Conservation (phyloP, 2,329 filamentous ascomycete genomes). For the Atkinsonella texensis region DNA sequence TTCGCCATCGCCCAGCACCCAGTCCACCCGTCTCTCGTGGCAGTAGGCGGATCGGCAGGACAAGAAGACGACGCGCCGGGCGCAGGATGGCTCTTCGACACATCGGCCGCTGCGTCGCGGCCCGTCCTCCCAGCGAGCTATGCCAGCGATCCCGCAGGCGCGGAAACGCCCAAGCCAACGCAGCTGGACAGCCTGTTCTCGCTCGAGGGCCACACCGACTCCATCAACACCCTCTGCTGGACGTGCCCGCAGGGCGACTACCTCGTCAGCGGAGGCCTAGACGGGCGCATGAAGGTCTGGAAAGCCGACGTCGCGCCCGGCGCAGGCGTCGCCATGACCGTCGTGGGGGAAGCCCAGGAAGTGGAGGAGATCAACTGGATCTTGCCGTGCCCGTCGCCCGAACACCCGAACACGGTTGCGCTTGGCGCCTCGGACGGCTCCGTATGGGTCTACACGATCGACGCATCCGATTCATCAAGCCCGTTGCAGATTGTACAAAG, state of each 20-base stretch:
- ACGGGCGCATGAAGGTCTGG: constrained; percentile 70
- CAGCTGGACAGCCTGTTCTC: constrained; percentile 55
- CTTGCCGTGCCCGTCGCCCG: constrained; percentile 55
- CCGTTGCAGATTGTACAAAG: constrained; percentile 75
- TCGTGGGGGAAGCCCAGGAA: constrained; percentile 70
- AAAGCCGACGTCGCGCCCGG: constrained; percentile 34
- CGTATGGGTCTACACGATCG: constrained; percentile 91
- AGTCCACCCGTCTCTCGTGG: constrained; percentile 60
- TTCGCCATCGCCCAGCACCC: constrained; percentile 95
- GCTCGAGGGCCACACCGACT: constrained; percentile 85
- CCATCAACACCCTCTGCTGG: constrained; percentile 76
- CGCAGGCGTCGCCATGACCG: constrained; percentile 40
- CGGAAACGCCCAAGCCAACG: constrained; percentile 38
- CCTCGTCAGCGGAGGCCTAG: constrained; percentile 75
- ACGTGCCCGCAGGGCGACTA: constrained; percentile 75
- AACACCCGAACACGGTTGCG: constrained; percentile 69
- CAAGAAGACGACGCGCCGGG: constrained; percentile 52
- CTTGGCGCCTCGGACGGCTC: constrained; percentile 82
- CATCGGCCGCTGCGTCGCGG: constrained; percentile 45
- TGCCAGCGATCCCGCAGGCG: constrained; percentile 47
- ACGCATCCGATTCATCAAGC: constrained; percentile 44
- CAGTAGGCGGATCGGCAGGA: constrained; percentile 68
- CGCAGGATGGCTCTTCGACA: constrained; percentile 76
- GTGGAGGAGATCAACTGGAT: constrained; percentile 96
- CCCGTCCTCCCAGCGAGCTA: constrained; percentile 70